Percentiles rank a stretch among this genome's conserved stretches.
Conservation (phyloP, 2,329 filamentous ascomycete genomes). For the Exophiala calicioides region DNA sequence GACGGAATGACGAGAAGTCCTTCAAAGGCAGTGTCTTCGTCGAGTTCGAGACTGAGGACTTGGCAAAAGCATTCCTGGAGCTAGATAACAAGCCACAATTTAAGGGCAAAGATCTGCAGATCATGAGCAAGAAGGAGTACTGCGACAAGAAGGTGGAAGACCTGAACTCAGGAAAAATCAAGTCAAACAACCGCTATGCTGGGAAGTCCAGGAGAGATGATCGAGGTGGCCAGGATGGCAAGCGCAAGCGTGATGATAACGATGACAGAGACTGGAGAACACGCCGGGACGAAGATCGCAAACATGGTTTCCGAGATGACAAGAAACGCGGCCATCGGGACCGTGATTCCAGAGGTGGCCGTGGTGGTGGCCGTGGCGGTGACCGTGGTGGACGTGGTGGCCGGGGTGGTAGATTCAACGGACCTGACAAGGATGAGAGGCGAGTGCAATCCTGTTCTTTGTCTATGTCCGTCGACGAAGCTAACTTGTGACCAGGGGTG, state of each 20-base stretch:
- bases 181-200: constrained; percentile 55
- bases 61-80: constrained; percentile 75
- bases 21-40: constrained; percentile 99
- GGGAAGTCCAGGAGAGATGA: constrained; percentile 46
- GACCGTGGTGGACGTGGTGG: constrained; percentile 34
- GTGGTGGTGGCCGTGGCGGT: too few relatives aligned
- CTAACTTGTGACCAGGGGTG: constrained; percentile 40
- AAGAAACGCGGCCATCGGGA: constrained; percentile 34
- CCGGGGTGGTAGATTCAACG: constrained; percentile 36
- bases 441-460: constrained; percentile 36
- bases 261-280: constrained; percentile 46
- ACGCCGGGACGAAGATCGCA: constrained; percentile 47
- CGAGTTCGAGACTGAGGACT: constrained; percentile 80
- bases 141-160: constrained; percentile 73
- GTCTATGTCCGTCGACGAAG: too few relatives aligned
- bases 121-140: constrained; percentile 88
- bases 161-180: constrained; percentile 69
- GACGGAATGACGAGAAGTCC: constrained; percentile 67
- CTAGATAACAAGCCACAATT: constrained; percentile 80
- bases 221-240: constrained; percentile 37
- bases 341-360: constrained; percentile 35
- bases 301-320: constrained; percentile 41
- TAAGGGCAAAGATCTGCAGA: constrained; percentile 74
- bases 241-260: constrained; percentile 33
- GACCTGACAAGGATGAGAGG: constrained; percentile 44